Percentiles rank a stretch among this genome's conserved stretches.
Evolutionary conservation across 257 asterid species (phyloP).

Genomic region (Salvia hispanica): DNA sequence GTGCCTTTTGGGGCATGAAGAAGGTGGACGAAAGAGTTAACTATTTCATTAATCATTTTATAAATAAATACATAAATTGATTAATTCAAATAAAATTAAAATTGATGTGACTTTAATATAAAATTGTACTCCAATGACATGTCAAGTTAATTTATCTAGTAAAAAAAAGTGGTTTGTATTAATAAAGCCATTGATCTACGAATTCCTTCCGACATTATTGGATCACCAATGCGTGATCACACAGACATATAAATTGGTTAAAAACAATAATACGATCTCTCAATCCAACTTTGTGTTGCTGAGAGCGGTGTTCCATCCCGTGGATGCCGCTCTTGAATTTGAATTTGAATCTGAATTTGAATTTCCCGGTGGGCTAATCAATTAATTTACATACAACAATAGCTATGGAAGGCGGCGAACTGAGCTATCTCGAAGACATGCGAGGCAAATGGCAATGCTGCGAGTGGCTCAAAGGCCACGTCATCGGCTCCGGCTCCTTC

Average conservation of each 20-base stretch:
- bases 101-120: too few relatives aligned
- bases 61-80: too few relatives aligned
- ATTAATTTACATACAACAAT: not conserved
- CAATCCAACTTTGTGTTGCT: not conserved
- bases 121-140: too few relatives aligned
- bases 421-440: slow-evolving; percentile 31
- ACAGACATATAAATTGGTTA: not conserved
- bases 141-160: too few relatives aligned
- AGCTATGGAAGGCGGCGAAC: slow-evolving; percentile 3
- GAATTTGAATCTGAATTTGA: not conserved
- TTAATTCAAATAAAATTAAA: too few relatives aligned
- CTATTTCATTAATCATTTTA: too few relatives aligned
- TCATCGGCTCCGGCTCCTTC: slow-evolving; percentile 59
- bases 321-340: slow-evolving; percentile 54
- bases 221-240: too few relatives aligned
- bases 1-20: too few relatives aligned
- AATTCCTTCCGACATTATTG: too few relatives aligned
- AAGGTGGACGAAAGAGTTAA: too few relatives aligned
- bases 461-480: slow-evolving; percentile 57
- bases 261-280: not conserved
- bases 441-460: slow-evolving; percentile 28
- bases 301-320: slow-evolving; percentile 57
- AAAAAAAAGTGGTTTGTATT: too few relatives aligned
- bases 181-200: too few relatives aligned
- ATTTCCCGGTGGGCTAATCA: not conserved